Base-by-base conservation (phyloP, 495 filamentous ascomycete species). In the Aspergillus ellipticus region DNA sequence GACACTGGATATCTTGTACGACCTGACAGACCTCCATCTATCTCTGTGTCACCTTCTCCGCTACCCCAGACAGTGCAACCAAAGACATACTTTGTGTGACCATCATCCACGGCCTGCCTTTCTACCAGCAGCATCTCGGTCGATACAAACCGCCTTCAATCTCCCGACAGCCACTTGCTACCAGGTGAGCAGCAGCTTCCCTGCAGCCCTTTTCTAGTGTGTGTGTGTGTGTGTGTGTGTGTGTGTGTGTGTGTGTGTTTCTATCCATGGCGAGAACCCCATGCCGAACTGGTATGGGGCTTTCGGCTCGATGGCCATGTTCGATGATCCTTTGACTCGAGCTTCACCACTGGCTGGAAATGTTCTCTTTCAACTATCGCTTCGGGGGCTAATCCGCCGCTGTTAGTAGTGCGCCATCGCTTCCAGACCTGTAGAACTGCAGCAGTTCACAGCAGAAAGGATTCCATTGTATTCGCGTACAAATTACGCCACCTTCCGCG, bases 41-140 rank as follows among this genome's bases (percentile, higher is more conserved):
- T 37, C 33, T 51, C 10, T 51, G 60, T 63, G 60, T 63, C 46
- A 63, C 60, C 56, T 43, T 55, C 54, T 7, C 17, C 7, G n/a
- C n/a, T n/a, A 54, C 52, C 42, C 41, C 24, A 33, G 19, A 28
- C 43, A 15, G 22, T 17, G 17, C 52, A 39, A 37, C 37, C 19
- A 5, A 11, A 39, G 19, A 15, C 13, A 3, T 47, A 43, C n/a
- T 39, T 22, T 42, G 29, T 49, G 13, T n/a, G 11, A 39, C 35
- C 35, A n/a, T 39, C n/a, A 13, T 13, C n/a, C 35, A 39, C 35
- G 35, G 26, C 24, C 7, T 53, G 16, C 51, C 35, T 13, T 6
- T 16, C 8, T 22, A 6, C 7, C 21, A 28, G 8, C 45, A 13
- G 5, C 45, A n/a, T n/a, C n/a, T n/a, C n/a, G n/a, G n/a, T n/a